Percentiles rank a stretch among this genome's conserved stretches.
Conservation (phyloP, 1,139 yeast species). For the Geotrichum reessii region DNA sequence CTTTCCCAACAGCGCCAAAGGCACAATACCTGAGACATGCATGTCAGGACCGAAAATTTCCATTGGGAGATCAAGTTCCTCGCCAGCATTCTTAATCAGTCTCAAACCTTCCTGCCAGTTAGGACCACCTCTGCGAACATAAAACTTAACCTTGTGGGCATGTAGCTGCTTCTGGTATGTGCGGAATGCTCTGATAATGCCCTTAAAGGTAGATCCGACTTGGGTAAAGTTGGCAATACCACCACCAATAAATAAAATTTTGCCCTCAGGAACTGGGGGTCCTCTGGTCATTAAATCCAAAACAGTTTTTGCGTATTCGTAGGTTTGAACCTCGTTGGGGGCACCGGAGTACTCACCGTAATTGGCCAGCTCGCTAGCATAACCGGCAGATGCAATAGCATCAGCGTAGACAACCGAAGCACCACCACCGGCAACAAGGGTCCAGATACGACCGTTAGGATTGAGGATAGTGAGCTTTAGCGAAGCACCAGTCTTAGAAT, state of each 20-base stretch:
- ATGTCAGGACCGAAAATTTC: slow-evolving; percentile 47
- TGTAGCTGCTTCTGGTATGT: slow-evolving; percentile 39
- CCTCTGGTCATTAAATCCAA: slow-evolving; percentile 44
- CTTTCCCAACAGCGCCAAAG: slow-evolving; percentile 39
- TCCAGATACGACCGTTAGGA: slow-evolving; percentile 44
- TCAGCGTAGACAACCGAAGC: slow-evolving; percentile 46
- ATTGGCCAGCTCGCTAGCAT: slow-evolving; percentile 42
- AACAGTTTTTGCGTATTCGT: slow-evolving; percentile 46
- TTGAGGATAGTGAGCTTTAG: slow-evolving; percentile 43
- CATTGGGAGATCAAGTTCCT: slow-evolving; percentile 44
- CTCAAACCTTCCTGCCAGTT: slow-evolving; percentile 47
- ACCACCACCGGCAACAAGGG: slow-evolving; percentile 32
- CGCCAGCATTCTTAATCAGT: slow-evolving; percentile 42
- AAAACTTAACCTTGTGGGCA: slow-evolving; percentile 40
- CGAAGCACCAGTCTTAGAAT: slow-evolving; percentile 46
- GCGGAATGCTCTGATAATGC: slow-evolving; percentile 45
- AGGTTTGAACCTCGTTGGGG: slow-evolving; percentile 44
- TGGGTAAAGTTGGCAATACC: slow-evolving; percentile 48
- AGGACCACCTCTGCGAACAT: slow-evolving; percentile 46
- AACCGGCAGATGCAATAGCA: slow-evolving; percentile 45
- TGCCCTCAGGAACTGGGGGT: slow-evolving; percentile 39
- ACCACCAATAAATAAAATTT: slow-evolving; percentile 44
- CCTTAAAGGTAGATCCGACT: slow-evolving; percentile 46
- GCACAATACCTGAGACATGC: slow-evolving; percentile 46
- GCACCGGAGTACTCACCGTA: slow-evolving; percentile 45